Evolutionary conservation across 139 green algal species (phyloP).

Genomic region (Pseudopediastrum boryanum): DNA sequence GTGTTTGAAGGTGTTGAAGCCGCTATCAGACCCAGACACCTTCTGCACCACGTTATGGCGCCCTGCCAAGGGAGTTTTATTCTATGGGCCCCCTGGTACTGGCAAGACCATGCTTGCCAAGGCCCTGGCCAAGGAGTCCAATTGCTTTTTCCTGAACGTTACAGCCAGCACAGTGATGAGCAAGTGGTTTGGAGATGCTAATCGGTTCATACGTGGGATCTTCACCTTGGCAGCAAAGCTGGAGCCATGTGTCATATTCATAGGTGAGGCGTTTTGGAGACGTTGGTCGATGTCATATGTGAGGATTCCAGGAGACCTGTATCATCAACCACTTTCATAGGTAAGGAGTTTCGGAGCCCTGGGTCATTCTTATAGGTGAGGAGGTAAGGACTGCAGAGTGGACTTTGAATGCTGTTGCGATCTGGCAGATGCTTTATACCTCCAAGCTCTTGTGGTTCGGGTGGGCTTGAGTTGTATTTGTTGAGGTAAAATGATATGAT

Average conservation of each 20-base stretch:
- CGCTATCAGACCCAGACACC: conserved; percentile 76
- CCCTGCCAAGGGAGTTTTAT: conserved; percentile 84
- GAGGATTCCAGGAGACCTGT: no score
- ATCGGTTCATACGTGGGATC: conserved; percentile 45
- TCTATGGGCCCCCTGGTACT: conserved; percentile 94
- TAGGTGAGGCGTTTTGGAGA: conserved; percentile 60
- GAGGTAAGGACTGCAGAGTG: no score
- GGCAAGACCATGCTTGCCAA: conserved; percentile 84
- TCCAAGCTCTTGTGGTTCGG: no score
- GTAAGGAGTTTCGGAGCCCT: no score
- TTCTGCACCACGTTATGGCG: conserved; percentile 84
- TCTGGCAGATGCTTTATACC: no score
- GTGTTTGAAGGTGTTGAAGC: conserved; percentile 83
- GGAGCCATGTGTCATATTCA: conserved; percentile 95
- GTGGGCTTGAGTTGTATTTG: no score
- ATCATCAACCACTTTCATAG: no score
- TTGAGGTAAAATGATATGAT: no score
- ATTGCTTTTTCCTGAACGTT: conserved; percentile 95
- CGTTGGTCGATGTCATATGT: neutral
- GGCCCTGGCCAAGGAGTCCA: conserved; percentile 50
- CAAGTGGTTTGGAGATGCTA: conserved; percentile 86
- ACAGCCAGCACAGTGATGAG: conserved; percentile 80
- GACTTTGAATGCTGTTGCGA: no score
- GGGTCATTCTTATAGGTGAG: no score
- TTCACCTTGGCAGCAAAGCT: conserved; percentile 92